These are phyloP conservation scores for Collybia nuda DNA, from an alignment of 768 basidiomycete genomes.

Conservation along the genomic window DNA sequence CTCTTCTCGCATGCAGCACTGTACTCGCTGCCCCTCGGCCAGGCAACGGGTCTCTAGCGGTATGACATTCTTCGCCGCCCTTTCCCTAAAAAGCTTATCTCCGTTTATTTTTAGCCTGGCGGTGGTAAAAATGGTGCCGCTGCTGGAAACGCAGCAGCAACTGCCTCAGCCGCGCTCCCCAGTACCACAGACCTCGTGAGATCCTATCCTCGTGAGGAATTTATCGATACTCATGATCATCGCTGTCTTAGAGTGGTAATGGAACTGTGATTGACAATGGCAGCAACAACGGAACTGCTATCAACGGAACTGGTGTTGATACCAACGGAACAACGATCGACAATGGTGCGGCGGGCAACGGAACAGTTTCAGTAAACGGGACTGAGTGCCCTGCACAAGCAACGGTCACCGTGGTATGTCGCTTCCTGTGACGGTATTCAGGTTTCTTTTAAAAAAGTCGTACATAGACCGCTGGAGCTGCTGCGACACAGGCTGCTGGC, in stretches of 20 bases:
- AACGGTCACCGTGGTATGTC: conserved; percentile 14
- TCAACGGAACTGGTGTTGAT: conserved; percentile 1
- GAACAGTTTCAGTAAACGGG: conserved; percentile 17
- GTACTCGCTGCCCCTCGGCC: conserved; percentile 22
- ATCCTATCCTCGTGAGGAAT: not conserved
- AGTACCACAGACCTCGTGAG: not conserved
- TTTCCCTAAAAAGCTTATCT: not conserved
- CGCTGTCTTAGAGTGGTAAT: not conserved
- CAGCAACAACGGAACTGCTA: conserved; percentile 1
- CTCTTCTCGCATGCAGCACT: conserved; percentile 19
- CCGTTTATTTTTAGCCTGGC: not conserved
- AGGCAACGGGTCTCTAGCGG: not conserved
- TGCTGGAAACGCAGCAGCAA: not conserved
- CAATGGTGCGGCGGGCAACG: conserved; percentile 9
- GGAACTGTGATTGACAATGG: not conserved
- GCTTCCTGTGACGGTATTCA: too few relatives aligned
- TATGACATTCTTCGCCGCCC: not conserved
- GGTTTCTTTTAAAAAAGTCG: not conserved
- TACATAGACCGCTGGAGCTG: conserved; percentile 10
- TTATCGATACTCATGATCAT: not conserved
- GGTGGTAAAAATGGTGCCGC: not conserved
- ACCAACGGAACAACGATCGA: conserved; percentile 6
- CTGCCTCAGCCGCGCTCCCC: not conserved
- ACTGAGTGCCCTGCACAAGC: conserved; percentile 8
- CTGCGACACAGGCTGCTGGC: not conserved